A percentile compares a stretch with the other conserved stretches of the same genome.
These are phyloP conservation scores for Marchantia polymorpha DNA, from an alignment of 225 moss, liverwort and hornwort genomes.

Conservation along the genomic window DNA sequence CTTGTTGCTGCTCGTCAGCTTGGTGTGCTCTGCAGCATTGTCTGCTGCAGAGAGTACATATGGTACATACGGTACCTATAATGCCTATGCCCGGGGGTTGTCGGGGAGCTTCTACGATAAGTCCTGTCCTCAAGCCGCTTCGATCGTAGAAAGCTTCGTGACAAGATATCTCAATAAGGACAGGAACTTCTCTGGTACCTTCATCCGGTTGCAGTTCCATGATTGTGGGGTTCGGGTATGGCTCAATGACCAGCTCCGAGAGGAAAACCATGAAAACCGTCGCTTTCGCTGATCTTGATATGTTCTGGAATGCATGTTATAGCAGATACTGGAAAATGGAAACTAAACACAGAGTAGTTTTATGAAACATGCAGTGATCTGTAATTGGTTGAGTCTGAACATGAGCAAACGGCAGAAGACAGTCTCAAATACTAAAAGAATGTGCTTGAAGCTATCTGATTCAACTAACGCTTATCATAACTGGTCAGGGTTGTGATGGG, in stretches of 20 bases:
- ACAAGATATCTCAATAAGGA: background rate
- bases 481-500: no score
- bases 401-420: background rate
- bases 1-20: background rate
- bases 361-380: no score
- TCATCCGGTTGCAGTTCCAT: conserved; percentile 14
- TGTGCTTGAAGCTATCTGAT: no score
- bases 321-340: no score
- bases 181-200: conserved; percentile 4
- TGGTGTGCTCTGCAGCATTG: background rate
- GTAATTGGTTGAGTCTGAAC: no score
- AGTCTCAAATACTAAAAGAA: background rate
- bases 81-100: background rate
- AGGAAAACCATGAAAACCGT: no score
- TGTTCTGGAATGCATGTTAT: no score
- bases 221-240: conserved; percentile 18
- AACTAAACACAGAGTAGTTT: no score
- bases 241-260: no score
- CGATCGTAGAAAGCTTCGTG: background rate
- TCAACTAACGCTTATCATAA: no score
- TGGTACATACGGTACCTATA: no score
- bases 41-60: conserved; percentile 3
- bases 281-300: no score
- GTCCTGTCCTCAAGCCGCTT: background rate
- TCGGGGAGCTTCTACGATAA: background rate